Evolutionary conservation across 495 filamentous ascomycete species (phyloP), one percentile per base, ranked within the genome.

Genomic region (Aspergillus bridgeri): DNA sequence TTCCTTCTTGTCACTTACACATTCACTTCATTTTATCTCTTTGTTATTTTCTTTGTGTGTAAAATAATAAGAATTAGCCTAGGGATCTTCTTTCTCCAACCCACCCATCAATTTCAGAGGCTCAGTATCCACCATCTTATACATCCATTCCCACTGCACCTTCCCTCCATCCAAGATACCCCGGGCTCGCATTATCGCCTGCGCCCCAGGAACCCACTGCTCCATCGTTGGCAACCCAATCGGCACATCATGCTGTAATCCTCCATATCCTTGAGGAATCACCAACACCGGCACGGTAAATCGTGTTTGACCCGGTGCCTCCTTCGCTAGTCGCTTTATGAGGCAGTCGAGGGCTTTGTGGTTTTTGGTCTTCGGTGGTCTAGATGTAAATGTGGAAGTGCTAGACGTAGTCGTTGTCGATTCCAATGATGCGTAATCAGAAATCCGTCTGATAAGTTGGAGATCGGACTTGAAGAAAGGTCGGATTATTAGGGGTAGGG

Each of bases 131-230:
- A 78, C 57, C 64, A 63, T 75, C 66, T 78, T 79, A 61, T 74
- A 78, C 64, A 64, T 70, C 75, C 76, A 79, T 53, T 76, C 68
- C 70, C 76, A 79, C 9, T 50, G 60, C 22, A 78, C 25, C 42
- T 51, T 64, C 55, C 61, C 69, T 11, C 23, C 33, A 9, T 15
- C 33, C 33, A 15, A 4, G 13, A 15, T 11, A 38, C 1, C 1
- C 17, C 33, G 33, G 17, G 33, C 1, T 15, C 33, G 13, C 33
- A 38, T 38, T 4, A 38, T 6, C 42, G 17, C 19, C 24, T 19
- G 23, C n/a, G 18, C 22, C 23, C 48, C 51, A 49, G 61, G 56
- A 11, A 72, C 22, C 19, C 54, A 58, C 42, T 65, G 42, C 38
- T 61, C 60, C 49, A 75, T 27, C 23, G 73, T 73, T 11, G 73